Evolutionary conservation across 2,329 filamentous ascomycete genomes (phyloP).

Genomic region (Beauveria sp.): DNA sequence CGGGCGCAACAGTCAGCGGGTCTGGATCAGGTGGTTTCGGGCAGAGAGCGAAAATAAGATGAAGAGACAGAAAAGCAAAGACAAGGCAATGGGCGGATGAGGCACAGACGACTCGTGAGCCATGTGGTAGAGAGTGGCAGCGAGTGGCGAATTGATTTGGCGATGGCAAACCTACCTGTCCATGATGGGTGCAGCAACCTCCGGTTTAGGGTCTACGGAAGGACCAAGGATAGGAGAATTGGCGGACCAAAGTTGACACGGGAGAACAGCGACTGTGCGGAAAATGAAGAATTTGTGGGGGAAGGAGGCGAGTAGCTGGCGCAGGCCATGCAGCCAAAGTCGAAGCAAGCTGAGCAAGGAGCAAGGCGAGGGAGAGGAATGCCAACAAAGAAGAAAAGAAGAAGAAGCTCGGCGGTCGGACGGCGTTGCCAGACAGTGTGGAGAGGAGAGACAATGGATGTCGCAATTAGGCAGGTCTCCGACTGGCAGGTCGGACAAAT

Average conservation of each 20-base stretch:
- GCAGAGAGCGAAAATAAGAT: background rate
- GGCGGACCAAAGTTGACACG: background rate
- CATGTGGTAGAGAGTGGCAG: background rate
- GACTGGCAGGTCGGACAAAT: background rate
- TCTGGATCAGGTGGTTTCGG: background rate
- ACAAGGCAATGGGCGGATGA: background rate
- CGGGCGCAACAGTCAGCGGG: slow-evolving; percentile 1
- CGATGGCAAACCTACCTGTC: slow-evolving; percentile 6
- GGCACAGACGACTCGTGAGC: background rate
- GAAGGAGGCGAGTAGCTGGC: background rate
- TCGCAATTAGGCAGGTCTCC: slow-evolving; percentile 6
- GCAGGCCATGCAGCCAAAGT: background rate
- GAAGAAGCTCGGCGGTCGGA: slow-evolving; percentile 1
- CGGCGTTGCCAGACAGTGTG: slow-evolving; percentile 1
- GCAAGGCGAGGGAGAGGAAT: background rate
- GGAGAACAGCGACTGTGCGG: background rate
- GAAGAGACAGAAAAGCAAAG: too few species aligned
- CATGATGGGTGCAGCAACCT: slow-evolving; percentile 3
- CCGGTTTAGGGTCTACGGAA: slow-evolving; percentile 11
- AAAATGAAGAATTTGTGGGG: background rate
- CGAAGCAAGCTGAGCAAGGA: background rate
- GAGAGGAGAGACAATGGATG: background rate
- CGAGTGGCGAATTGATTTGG: background rate
- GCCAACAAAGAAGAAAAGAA: background rate
- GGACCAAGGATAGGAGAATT: background rate